Base-by-base conservation (phyloP, 345 rosid species). In the Corymbia maculata region DNA sequence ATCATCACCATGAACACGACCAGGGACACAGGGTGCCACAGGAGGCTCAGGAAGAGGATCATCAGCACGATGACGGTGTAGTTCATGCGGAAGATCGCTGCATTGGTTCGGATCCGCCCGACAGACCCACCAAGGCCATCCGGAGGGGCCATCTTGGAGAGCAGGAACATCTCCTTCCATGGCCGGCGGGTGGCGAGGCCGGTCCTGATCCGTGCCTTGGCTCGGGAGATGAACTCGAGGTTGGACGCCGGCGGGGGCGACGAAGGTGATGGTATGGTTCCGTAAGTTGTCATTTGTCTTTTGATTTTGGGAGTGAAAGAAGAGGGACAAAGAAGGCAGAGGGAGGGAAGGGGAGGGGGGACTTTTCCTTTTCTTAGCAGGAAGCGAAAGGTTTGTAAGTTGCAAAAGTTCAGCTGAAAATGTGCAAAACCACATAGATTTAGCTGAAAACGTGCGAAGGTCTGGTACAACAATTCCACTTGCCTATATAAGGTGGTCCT, bases 11-110 rank as follows among this genome's bases (percentile, higher is more conserved):
- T 14, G 86, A 94, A 89, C 91, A 92, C 86, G 13, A 93, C 79
- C 87, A 95, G 86, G 68, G 95, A 92, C 59, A 92, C n/a, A 1
- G 97, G 97, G 55, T 92, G 93, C 95, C 94, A 95, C 3, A 96
- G 93, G 84, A 94, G 88, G 94, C 90, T 90, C 90, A 93, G 87
- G 90, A 95, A 89, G 88, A 96, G 90, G 22, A 90, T 70, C 52
- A 89, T 55, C 36, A 92, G 51, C 28, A 91, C 79, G 86, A 95
- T 51, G 47, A 93, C 88, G 79, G 90, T 88, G 64, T 93, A 94
- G 90, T 96, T 97, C 86, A 88, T 85, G 79, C 93, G 91, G 88
- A 93, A 95, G 85, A 88, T 87, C 57, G 86, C 68, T 3, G 82
- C 61, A 87, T 94, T 95, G 36, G 90, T 79, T 88, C 57, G 89